A percentile compares a stretch with the other conserved stretches of the same genome.
Conservation (phyloP, 306 rosid species). For the Cucurbita argyrosperma region DNA sequence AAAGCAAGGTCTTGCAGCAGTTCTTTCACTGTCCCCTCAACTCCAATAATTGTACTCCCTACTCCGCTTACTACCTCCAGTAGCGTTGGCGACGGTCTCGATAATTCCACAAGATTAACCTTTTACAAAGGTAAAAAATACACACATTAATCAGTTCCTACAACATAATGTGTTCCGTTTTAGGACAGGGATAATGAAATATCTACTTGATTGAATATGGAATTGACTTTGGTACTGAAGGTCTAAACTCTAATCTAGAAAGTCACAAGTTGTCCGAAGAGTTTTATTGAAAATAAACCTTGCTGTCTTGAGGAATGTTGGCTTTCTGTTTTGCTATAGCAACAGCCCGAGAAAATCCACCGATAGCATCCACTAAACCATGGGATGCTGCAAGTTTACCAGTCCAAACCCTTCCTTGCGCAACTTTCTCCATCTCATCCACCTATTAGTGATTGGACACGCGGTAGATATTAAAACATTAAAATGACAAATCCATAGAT, state of each 20-base stretch:
- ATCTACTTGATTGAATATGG: background rate
- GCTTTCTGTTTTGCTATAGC: constrained; percentile 89
- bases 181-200: background rate
- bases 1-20: constrained; percentile 37
- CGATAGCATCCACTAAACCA: constrained; percentile 83
- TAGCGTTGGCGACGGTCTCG: constrained; percentile 54
- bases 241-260: background rate
- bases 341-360: constrained; percentile 82
- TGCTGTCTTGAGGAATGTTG: constrained; percentile 68
- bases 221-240: background rate
- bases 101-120: constrained; percentile 81
- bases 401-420: constrained; percentile 92
- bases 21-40: constrained; percentile 45
- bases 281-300: constrained; percentile 22
- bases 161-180: background rate
- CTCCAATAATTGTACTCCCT: constrained; percentile 52
- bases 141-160: background rate
- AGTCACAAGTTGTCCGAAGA: background rate
- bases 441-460: constrained; percentile 25
- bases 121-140: constrained; percentile 10
- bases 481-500: background rate
- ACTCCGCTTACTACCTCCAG: constrained; percentile 61
- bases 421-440: constrained; percentile 87
- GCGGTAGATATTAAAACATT: background rate
- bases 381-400: constrained; percentile 68